phyloP scores from a whole-genome alignment of 73 alveolate species.

The Urostyla sp. region DNA sequence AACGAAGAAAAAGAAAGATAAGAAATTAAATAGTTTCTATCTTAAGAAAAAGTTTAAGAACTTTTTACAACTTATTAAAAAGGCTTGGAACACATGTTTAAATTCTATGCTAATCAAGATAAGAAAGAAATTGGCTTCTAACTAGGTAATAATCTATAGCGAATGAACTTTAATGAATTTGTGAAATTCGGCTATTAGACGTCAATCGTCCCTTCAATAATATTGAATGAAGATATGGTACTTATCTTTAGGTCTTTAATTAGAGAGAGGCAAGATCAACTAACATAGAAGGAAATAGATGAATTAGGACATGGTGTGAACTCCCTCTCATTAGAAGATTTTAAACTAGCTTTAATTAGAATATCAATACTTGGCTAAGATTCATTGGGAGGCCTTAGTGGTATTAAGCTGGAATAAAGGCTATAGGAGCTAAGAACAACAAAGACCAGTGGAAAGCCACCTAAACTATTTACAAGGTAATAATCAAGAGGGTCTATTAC shows the following conservation, averaged over 20 bases:
- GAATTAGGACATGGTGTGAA: slow-evolving; percentile 41
- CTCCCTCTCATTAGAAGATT: slow-evolving; percentile 45
- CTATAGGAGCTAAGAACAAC: slow-evolving; percentile 19
- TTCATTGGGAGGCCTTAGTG: slow-evolving; percentile 58
- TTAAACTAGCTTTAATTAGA: slow-evolving; percentile 61
- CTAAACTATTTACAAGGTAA: slow-evolving; percentile 16
- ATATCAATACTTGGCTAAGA: slow-evolving; percentile 59
- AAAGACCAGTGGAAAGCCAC: slow-evolving; percentile 15
- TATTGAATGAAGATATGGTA: slow-evolving; percentile 49
- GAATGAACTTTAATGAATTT: slow-evolving; percentile 59
- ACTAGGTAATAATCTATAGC: slow-evolving; percentile 22
- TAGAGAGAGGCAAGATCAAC: slow-evolving; percentile 39
- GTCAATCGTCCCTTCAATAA: slow-evolving; percentile 58
- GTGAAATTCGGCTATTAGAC: slow-evolving; percentile 59
- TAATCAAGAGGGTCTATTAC: background rate
- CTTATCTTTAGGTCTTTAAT: slow-evolving; percentile 42
- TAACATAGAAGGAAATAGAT: slow-evolving; percentile 41
- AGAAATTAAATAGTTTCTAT: slow-evolving; percentile 21
- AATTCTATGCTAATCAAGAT: slow-evolving; percentile 59
- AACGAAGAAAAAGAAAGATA: slow-evolving; percentile 32
- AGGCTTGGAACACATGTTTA: slow-evolving; percentile 36
- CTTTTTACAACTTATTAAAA: slow-evolving; percentile 40
- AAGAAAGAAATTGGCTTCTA: slow-evolving; percentile 53
- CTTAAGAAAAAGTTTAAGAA: background rate
- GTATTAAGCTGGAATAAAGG: slow-evolving; percentile 13